Percentiles rank a stretch among this genome's conserved stretches.
Evolutionary conservation across 163 green algal species (phyloP).

Genomic region (Smithsoniella earleae): DNA sequence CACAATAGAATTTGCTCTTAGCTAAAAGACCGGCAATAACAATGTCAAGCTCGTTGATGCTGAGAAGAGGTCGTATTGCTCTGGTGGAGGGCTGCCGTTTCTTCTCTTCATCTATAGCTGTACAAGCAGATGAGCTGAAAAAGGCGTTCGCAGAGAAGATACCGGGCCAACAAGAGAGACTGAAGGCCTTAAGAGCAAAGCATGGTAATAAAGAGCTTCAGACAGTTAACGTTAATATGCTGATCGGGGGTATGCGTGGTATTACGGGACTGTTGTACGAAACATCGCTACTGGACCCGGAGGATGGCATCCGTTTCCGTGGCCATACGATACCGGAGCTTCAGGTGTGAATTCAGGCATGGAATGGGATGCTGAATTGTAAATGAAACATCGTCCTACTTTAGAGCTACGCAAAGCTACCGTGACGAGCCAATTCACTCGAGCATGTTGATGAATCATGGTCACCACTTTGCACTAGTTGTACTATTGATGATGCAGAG

Average conservation of each 20-base stretch:
- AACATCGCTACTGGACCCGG: slow-evolving; percentile 86
- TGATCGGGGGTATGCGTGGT: slow-evolving; percentile 92
- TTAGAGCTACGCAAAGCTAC: too few relatives aligned
- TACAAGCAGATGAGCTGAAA: slow-evolving; percentile 48
- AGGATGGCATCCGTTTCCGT: slow-evolving; percentile 95
- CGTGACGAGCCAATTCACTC: too few relatives aligned
- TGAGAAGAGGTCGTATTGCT: too few relatives aligned
- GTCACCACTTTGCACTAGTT: not conserved
- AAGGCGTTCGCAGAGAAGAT: slow-evolving; percentile 60
- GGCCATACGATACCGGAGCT: slow-evolving; percentile 88
- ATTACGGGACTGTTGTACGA: slow-evolving; percentile 96
- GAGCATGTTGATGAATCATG: not conserved
- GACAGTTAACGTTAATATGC: slow-evolving; percentile 71
- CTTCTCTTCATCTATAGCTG: not conserved
- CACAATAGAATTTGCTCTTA: too few relatives aligned
- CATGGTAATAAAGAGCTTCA: slow-evolving; percentile 59
- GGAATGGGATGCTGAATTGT: too few relatives aligned
- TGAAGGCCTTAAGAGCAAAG: slow-evolving; percentile 71
- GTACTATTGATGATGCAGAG: slow-evolving; percentile 44
- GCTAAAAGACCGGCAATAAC: too few relatives aligned
- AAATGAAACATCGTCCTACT: too few relatives aligned
- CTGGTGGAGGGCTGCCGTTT: not conserved
- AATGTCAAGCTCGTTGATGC: too few relatives aligned
- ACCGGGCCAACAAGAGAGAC: slow-evolving; percentile 64
- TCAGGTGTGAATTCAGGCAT: slow-evolving; percentile 60